Evolutionary conservation across 768 basidiomycete species (phyloP).

Genomic region (Pseudohyphozyma bogoriensis): DNA sequence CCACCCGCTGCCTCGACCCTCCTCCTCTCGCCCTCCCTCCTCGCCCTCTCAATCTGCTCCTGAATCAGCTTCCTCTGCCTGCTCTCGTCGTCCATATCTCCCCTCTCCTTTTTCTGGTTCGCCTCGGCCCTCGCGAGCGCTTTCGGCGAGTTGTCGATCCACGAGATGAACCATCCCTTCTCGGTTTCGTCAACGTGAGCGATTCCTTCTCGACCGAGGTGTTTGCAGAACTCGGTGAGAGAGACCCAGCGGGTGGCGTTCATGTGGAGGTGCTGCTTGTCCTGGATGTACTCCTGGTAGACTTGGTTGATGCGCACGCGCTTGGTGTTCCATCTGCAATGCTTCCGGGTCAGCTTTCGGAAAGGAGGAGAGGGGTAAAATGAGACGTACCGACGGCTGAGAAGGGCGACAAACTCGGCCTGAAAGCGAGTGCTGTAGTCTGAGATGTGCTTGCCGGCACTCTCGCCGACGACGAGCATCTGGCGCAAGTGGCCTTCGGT

Average conservation of each 20-base stretch:
- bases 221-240: slow-evolving; percentile 86
- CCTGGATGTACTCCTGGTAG: slow-evolving; percentile 94
- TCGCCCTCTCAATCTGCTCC: slow-evolving; percentile 88
- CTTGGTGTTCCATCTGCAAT: slow-evolving; percentile 72
- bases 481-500: slow-evolving; percentile 87
- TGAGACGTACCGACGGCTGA: slow-evolving; percentile 62
- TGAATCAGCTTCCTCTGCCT: slow-evolving; percentile 78
- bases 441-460: slow-evolving; percentile 81
- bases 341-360: slow-evolving; percentile 4
- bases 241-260: slow-evolving; percentile 97
- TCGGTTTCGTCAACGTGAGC: slow-evolving; percentile 95
- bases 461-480: slow-evolving; percentile 93
- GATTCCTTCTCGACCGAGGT: slow-evolving; percentile 73
- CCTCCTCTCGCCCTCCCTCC: slow-evolving; percentile 38
- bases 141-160: slow-evolving; percentile 94
- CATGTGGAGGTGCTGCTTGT: slow-evolving; percentile 93
- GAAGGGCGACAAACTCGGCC: slow-evolving; percentile 76
- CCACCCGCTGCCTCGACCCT: slow-evolving; percentile 8
- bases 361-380: not conserved
- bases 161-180: slow-evolving; percentile 93
- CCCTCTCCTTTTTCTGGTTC: slow-evolving; percentile 79
- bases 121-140: slow-evolving; percentile 87
- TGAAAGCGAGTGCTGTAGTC: slow-evolving; percentile 84
- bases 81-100: slow-evolving; percentile 85
- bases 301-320: slow-evolving; percentile 89